Conservation (phyloP, 108 stramenopile species). For the Hondaea fermentalgiana region DNA sequence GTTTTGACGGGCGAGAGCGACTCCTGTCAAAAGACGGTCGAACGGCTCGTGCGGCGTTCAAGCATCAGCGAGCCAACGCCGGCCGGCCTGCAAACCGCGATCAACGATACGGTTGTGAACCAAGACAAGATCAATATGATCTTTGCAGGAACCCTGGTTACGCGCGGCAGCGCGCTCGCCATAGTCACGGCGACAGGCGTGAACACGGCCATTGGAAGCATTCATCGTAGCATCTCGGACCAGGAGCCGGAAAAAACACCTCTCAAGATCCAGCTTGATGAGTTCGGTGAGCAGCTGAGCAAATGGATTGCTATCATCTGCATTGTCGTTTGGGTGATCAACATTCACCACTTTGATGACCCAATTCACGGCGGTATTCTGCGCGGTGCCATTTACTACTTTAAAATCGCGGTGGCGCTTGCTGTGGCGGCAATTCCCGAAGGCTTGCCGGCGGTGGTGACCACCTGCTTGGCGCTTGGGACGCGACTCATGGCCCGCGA, state of each 20-base stretch:
- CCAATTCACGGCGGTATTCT: slow-evolving; percentile 66
- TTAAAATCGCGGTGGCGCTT: slow-evolving; percentile 89
- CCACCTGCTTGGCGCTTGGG: slow-evolving; percentile 79
- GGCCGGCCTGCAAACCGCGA: neutral
- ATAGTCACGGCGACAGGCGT: slow-evolving; percentile 82
- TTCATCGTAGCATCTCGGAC: slow-evolving; percentile 70
- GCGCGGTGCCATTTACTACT: slow-evolving; percentile 64
- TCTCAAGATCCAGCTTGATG: slow-evolving; percentile 80
- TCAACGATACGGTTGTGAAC: neutral
- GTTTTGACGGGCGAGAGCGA: slow-evolving; percentile 51
- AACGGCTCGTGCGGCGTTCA: slow-evolving; percentile 29
- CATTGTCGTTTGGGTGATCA: slow-evolving; percentile 71
- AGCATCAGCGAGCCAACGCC: neutral
- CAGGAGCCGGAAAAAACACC: slow-evolving; percentile 79
- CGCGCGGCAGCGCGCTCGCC: slow-evolving; percentile 72
- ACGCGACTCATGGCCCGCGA: slow-evolving; percentile 77
- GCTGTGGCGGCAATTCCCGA: slow-evolving; percentile 96
- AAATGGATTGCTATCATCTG: slow-evolving; percentile 82
- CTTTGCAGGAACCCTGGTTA: slow-evolving; percentile 85
- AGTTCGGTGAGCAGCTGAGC: slow-evolving; percentile 82
- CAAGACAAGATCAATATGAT: slow-evolving; percentile 82
- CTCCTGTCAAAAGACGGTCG: slow-evolving; percentile 37
- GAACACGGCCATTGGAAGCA: slow-evolving; percentile 90
- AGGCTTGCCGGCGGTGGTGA: slow-evolving; percentile 79
- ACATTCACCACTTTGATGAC: slow-evolving; percentile 86